These are phyloP conservation scores for Microsporum canis DNA, from an alignment of 2,329 filamentous ascomycete genomes.

Conservation along the genomic window DNA sequence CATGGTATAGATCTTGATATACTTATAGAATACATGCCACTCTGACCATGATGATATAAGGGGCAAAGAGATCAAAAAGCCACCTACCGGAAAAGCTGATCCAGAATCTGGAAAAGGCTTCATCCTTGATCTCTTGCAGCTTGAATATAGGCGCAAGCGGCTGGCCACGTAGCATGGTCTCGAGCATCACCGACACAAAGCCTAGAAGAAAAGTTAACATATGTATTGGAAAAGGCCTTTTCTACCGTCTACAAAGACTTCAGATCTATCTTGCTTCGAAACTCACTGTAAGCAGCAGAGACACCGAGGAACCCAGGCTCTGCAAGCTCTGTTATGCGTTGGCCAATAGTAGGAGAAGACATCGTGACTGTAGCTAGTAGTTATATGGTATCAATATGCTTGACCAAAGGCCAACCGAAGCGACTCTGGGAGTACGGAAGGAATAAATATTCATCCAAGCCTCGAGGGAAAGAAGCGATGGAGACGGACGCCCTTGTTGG, in stretches of 20 bases:
- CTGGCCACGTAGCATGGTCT: conserved; percentile 24
- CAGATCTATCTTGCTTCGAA: background rate
- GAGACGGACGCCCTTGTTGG: background rate
- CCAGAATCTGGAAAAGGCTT: conserved; percentile 34
- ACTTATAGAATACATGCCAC: no score
- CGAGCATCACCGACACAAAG: conserved; percentile 23
- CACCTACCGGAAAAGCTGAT: conserved; percentile 28
- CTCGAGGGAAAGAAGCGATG: background rate
- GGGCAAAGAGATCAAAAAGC: no score
- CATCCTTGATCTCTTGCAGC: conserved; percentile 25
- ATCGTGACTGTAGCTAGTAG: background rate
- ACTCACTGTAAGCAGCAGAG: background rate
- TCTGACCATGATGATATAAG: background rate
- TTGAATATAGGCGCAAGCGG: conserved; percentile 26
- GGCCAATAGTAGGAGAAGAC: background rate
- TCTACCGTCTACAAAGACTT: background rate
- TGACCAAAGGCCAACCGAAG: no score
- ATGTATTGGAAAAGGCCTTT: background rate
- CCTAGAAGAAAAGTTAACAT: conserved; percentile 16
- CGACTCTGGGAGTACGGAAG: no score
- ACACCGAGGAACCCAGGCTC: background rate
- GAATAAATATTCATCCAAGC: no score
- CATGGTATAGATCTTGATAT: no score
- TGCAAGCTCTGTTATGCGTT: background rate
- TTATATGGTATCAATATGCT: background rate